Conservation (phyloP, 257 asterid genomes). For the Parsonsia alboflavescens region DNA sequence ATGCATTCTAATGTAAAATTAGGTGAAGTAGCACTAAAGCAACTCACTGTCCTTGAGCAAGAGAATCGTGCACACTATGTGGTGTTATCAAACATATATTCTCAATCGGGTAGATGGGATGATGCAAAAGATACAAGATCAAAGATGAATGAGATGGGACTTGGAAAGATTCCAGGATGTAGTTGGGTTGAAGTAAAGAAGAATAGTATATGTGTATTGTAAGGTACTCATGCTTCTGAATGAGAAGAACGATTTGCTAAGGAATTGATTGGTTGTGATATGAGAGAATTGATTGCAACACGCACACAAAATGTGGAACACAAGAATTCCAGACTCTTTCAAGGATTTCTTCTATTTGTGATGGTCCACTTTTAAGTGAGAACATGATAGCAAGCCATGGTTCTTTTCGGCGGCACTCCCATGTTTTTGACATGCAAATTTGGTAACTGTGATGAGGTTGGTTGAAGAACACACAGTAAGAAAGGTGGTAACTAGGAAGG, state of each 20-base stretch:
- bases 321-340: background rate
- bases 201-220: background rate
- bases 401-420: background rate
- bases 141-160: slow-evolving; percentile 20
- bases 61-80: slow-evolving; percentile 28
- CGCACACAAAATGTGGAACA: background rate
- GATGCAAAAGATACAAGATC: slow-evolving; percentile 28
- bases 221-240: background rate
- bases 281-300: background rate
- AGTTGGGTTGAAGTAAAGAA: slow-evolving; percentile 23
- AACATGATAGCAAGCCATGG: background rate
- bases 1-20: slow-evolving; percentile 25
- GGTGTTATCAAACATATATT: slow-evolving; percentile 27
- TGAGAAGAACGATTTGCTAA: background rate
- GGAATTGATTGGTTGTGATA: background rate
- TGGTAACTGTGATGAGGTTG: background rate
- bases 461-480: background rate
- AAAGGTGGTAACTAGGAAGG: too few relatives aligned
- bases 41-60: slow-evolving; percentile 21
- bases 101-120: slow-evolving; percentile 27
- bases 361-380: background rate
- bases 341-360: background rate
- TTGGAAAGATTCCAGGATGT: slow-evolving; percentile 23
- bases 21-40: slow-evolving; percentile 28
- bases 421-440: background rate